Evolutionary conservation across 1,284 basidiomycete species (phyloP), one percentile per base, ranked within the genome.

Genomic region (Puccinia brachypodii): DNA sequence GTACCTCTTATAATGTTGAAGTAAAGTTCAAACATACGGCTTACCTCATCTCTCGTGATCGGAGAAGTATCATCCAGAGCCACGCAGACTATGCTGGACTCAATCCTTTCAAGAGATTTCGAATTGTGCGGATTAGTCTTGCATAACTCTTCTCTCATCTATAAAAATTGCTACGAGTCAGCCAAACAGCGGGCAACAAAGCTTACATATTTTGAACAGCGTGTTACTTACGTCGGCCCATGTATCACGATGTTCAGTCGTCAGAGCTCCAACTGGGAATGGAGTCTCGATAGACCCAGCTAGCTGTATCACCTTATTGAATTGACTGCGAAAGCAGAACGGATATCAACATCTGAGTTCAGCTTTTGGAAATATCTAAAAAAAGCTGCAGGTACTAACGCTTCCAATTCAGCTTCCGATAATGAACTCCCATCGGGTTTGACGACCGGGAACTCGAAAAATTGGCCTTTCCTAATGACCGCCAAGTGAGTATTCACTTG

Each of bases 381-480:
- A 25, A 33, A n/a, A 40, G 31, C n/a, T 28, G n/a, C n/a, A 25
- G n/a, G 25, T 36, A 44, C 86, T 78, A 83, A 91, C 88, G 89
- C 88, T 86, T 94, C 91, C 4, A 99, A 89, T 84, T 98, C 94
- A 6, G 90, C 90, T 13, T 91, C 91, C 80, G 90, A 92, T 50
- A 94, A 88, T 84, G 91, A 91, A 62, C 88, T 86, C 16, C 93
- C 94, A 36, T 90, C 88, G 0, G 88, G 84, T 76, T 91, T 89
- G 16, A 88, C 88, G 0, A 95, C 90, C 7, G 92, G 89, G 6
- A 97, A 91, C 85, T 93, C 89, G 87, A 90, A 97, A 87, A 96
- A 97, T 85, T 92, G 91, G 88, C 97, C 95, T 88, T 96, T 96
- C 83, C 95, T 91, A 25, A 96, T 87, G 74, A 98, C 94, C 36